phyloP scores from a whole-genome alignment of 257 asterid species.

The Solanum etuberosum region DNA sequence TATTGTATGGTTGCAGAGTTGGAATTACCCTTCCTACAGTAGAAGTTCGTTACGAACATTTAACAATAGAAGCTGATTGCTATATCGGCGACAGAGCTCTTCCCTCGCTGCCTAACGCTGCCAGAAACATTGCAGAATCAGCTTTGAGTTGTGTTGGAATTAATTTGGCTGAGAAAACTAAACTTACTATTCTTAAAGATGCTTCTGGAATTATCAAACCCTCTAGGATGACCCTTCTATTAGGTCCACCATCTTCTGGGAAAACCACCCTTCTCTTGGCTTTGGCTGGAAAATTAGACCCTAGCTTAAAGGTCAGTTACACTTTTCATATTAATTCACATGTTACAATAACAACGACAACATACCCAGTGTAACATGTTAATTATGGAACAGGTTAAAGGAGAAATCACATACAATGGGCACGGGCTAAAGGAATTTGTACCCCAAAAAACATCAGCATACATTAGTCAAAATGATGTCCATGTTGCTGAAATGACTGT shows the following conservation, averaged over 20 bases:
- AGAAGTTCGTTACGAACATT: conserved; percentile 49
- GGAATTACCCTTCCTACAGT: conserved; percentile 42
- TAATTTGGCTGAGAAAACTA: conserved; percentile 28
- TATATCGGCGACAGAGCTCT: conserved; percentile 53
- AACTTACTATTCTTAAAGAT: conserved; percentile 35
- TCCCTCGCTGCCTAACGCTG: conserved; percentile 47
- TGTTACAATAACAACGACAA: not conserved
- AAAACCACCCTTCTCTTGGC: conserved; percentile 57
- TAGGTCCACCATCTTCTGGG: conserved; percentile 68
- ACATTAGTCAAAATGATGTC: conserved; percentile 91
- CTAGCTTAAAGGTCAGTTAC: conserved; percentile 33
- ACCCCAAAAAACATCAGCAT: conserved; percentile 85
- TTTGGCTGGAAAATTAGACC: conserved; percentile 44
- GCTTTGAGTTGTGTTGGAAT: conserved; percentile 33
- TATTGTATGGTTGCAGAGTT: conserved; percentile 23
- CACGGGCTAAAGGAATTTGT: conserved; percentile 61
- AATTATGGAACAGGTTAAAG: conserved; percentile 36
- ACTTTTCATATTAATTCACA: not conserved
- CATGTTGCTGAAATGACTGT: conserved; percentile 97
- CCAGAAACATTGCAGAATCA: conserved; percentile 29
- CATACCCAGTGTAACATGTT: not conserved
- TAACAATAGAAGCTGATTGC: conserved; percentile 46
- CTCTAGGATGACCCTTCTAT: conserved; percentile 60
- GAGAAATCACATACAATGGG: conserved; percentile 81
- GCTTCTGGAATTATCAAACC: conserved; percentile 59